Conservation (phyloP, 148 eudicot genomes). For the Rhododendron griersonianum region DNA sequence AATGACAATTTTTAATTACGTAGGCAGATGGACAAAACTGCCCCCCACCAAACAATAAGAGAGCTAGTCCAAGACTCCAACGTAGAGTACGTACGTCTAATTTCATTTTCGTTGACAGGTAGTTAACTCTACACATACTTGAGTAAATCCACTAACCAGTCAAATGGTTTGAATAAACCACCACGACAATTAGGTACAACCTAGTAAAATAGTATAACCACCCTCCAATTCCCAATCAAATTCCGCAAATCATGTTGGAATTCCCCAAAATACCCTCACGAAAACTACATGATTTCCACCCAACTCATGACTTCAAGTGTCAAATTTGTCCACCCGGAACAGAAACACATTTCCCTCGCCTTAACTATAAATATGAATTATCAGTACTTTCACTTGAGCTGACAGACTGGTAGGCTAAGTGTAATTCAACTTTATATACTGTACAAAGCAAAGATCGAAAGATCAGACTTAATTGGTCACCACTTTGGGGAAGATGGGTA, state of each 20-base stretch:
- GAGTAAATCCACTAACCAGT: not conserved
- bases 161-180: slow-evolving; percentile 3
- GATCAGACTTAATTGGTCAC: slow-evolving; percentile 13
- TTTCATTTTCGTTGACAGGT: slow-evolving; percentile 14
- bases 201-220: not conserved
- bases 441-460: not conserved
- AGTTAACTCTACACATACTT: not conserved
- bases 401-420: slow-evolving; percentile 29
- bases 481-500: slow-evolving; percentile 17
- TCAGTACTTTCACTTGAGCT: not conserved
- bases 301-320: not conserved
- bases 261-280: not conserved
- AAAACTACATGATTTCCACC: not conserved
- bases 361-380: not conserved
- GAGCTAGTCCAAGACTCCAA: not conserved
- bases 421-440: slow-evolving; percentile 11
- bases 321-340: not conserved
- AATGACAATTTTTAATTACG: not conserved
- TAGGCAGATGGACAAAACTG: not conserved
- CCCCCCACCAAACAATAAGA: not conserved
- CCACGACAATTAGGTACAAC: slow-evolving; percentile 10
- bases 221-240: not conserved
- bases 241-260: not conserved
- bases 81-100: too few relatives aligned
- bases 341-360: not conserved